These are phyloP conservation scores for Candida broadrunensis DNA, from an alignment of 805 yeast genomes.

Conservation along the genomic window DNA sequence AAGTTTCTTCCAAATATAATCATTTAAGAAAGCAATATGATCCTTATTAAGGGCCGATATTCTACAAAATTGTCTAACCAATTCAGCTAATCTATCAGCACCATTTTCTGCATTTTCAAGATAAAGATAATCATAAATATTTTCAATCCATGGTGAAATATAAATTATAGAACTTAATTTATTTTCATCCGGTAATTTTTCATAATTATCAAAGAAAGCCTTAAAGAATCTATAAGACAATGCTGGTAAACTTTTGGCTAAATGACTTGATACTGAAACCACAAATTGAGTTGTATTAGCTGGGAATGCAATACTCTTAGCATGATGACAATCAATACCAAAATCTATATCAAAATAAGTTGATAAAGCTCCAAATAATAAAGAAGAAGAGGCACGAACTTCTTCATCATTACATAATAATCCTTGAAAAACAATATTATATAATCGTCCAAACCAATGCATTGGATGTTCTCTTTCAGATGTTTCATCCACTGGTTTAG, in stretches of 20 bases:
- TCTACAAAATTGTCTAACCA: slow-evolving; percentile 60
- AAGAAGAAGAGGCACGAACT: slow-evolving; percentile 62
- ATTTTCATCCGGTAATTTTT: slow-evolving; percentile 30
- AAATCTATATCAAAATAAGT: slow-evolving; percentile 56
- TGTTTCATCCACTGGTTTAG: slow-evolving; percentile 17
- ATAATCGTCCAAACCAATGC: slow-evolving; percentile 54
- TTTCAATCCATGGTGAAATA: slow-evolving; percentile 72
- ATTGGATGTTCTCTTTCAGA: slow-evolving; percentile 13
- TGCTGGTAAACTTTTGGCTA: slow-evolving; percentile 56
- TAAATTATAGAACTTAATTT: slow-evolving; percentile 46
- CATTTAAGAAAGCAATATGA: slow-evolving; percentile 52
- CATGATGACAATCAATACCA: slow-evolving; percentile 53
- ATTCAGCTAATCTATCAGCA: slow-evolving; percentile 53
- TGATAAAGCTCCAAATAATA: slow-evolving; percentile 60
- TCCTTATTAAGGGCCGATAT: slow-evolving; percentile 50
- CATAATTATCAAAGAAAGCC: slow-evolving; percentile 45
- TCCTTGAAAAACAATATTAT: slow-evolving; percentile 67
- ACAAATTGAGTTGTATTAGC: slow-evolving; percentile 62
- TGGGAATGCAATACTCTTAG: slow-evolving; percentile 66
- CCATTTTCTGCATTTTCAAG: slow-evolving; percentile 56
- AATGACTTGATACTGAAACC: slow-evolving; percentile 49
- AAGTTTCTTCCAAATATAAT: slow-evolving; percentile 65
- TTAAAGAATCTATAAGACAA: slow-evolving; percentile 60
- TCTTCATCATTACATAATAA: slow-evolving; percentile 56
- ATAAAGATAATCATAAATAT: slow-evolving; percentile 58